Percentiles rank a stretch among this genome's conserved stretches.
These are phyloP conservation scores for Clarireedia monteithiana DNA, from an alignment of 2,329 filamentous ascomycete genomes.

Conservation along the genomic window DNA sequence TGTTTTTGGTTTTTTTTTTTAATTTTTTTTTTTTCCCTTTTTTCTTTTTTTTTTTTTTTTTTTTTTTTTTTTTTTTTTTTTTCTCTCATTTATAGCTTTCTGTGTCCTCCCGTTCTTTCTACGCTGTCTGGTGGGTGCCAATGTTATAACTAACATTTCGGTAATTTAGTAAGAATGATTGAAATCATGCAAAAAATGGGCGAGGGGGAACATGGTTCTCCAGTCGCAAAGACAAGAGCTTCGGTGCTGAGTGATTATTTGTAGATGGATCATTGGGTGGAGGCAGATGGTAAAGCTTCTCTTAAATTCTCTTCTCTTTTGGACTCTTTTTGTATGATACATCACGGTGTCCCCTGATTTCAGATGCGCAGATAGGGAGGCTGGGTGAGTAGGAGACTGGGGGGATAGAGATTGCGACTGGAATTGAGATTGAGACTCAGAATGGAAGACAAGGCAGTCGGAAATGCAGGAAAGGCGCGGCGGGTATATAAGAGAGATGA, in stretches of 20 bases:
- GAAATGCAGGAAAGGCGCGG: too few relatives aligned
- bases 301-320: too few relatives aligned
- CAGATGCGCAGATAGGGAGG: too few relatives aligned
- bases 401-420: too few relatives aligned
- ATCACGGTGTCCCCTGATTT: too few relatives aligned
- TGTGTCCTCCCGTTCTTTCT: not conserved
- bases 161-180: constrained; percentile 47
- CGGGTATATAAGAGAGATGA: too few relatives aligned
- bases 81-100: not conserved
- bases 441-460: too few relatives aligned
- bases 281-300: not conserved
- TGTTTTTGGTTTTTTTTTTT: not conserved
- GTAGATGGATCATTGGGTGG: not conserved
- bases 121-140: not conserved
- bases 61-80: not conserved
- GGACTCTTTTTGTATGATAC: too few relatives aligned
- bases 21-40: too few relatives aligned
- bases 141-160: not conserved
- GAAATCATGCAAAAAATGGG: constrained; percentile 55
- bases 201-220: constrained; percentile 46
- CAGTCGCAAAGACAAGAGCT: constrained; percentile 52
- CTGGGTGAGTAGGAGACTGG: too few relatives aligned
- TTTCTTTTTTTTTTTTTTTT: too few relatives aligned
- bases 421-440: too few relatives aligned
- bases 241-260: constrained; percentile 47